Evolutionary conservation across 2,329 filamentous ascomycete genomes (phyloP).

Genomic region (Hirsutella thompsonii): DNA sequence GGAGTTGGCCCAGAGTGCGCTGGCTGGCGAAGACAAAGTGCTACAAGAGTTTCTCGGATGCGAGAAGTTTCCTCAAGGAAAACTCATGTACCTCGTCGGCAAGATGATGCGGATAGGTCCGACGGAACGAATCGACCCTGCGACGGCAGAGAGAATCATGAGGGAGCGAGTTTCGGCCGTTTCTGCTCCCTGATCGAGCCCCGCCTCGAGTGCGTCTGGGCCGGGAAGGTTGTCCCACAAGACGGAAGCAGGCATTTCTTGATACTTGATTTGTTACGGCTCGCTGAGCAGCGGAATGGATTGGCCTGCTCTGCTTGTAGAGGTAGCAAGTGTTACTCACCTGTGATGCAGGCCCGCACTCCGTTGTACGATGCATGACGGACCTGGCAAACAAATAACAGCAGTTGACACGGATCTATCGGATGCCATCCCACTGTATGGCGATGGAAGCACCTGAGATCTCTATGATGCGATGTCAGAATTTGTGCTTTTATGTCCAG

Average conservation of each 20-base stretch:
- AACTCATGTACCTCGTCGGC: slow-evolving; percentile 47
- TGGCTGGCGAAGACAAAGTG: slow-evolving; percentile 32
- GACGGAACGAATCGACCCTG: slow-evolving; percentile 41
- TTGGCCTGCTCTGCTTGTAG: neutral
- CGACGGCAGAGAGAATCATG: slow-evolving; percentile 35
- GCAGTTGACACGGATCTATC: too few relatives aligned
- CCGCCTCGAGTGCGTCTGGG: neutral
- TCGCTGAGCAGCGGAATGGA: neutral
- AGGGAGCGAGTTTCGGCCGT: slow-evolving; percentile 15
- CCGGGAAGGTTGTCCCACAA: neutral
- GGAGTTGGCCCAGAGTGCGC: slow-evolving; percentile 27
- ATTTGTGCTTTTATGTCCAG: too few relatives aligned
- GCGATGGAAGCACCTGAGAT: too few relatives aligned
- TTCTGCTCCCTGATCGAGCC: neutral
- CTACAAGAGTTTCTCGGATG: slow-evolving; percentile 30
- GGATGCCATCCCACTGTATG: too few relatives aligned
- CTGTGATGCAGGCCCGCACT: too few relatives aligned
- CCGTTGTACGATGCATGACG: too few relatives aligned
- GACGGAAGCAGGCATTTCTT: too few relatives aligned
- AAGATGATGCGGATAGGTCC: slow-evolving; percentile 43
- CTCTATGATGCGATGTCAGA: too few relatives aligned
- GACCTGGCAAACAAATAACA: too few relatives aligned
- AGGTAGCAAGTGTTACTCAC: too few relatives aligned
- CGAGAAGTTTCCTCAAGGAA: slow-evolving; percentile 38
- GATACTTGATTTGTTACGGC: too few relatives aligned